These are phyloP conservation scores for Malus asiatica DNA, from an alignment of 306 rosid species.

Conservation along the genomic window DNA sequence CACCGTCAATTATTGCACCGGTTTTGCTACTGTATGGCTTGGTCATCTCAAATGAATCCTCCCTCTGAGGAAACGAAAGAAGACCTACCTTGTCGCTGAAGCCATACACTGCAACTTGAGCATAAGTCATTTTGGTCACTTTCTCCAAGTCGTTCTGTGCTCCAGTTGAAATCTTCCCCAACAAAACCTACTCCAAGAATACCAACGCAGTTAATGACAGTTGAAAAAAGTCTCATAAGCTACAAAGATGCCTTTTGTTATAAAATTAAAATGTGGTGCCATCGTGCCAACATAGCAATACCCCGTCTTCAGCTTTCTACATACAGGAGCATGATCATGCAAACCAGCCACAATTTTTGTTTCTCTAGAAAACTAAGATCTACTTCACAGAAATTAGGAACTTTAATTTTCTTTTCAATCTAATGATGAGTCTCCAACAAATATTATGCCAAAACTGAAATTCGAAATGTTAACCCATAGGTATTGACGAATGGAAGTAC, in stretches of 20 bases:
- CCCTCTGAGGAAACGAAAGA: constrained; percentile 35
- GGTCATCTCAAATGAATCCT: constrained; percentile 20
- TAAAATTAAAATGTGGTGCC: neutral
- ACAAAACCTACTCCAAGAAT: constrained; percentile 22
- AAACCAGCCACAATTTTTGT: neutral
- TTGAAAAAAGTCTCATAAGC: neutral
- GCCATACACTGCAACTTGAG: constrained; percentile 34
- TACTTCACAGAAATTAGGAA: neutral
- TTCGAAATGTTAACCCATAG: too few species aligned
- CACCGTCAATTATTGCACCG: constrained; percentile 31
- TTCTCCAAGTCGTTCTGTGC: constrained; percentile 41
- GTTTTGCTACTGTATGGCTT: constrained; percentile 41
- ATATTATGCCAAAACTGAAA: neutral
- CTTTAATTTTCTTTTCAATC: neutral
- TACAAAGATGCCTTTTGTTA: neutral
- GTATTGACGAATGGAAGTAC: neutral
- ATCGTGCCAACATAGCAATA: neutral
- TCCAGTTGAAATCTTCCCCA: constrained; percentile 41
- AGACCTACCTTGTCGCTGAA: constrained; percentile 39
- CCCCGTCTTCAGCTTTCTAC: neutral
- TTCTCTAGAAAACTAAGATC: neutral
- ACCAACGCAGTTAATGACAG: neutral
- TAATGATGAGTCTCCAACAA: neutral
- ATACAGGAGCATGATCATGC: neutral
- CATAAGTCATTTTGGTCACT: constrained; percentile 44